Evolutionary conservation across 2,329 filamentous ascomycete genomes (phyloP).

Genomic region (Alternaria alternata): DNA sequence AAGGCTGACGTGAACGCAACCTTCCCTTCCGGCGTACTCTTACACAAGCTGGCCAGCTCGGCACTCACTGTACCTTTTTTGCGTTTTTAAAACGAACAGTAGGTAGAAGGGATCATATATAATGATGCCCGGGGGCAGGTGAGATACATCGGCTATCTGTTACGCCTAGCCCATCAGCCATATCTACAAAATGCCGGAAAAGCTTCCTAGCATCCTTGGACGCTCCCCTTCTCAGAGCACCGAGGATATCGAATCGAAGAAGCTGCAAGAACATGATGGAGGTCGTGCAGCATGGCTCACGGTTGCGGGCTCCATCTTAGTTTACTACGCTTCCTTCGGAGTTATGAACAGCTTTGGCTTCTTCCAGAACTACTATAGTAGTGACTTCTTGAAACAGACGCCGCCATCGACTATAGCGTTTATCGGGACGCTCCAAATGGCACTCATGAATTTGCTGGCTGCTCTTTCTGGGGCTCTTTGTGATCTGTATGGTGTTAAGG

Average conservation of each 20-base stretch:
- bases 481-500: slow-evolving; percentile 67
- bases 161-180: background rate
- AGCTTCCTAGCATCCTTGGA: slow-evolving; percentile 15
- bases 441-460: slow-evolving; percentile 61
- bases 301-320: slow-evolving; percentile 47
- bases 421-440: slow-evolving; percentile 54
- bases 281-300: slow-evolving; percentile 42
- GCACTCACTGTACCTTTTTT: background rate
- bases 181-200: slow-evolving; percentile 24
- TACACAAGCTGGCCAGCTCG: background rate
- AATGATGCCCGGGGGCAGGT: background rate
- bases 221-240: slow-evolving; percentile 21
- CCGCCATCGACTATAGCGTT: slow-evolving; percentile 52
- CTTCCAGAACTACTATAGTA: slow-evolving; percentile 56
- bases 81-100: too few species aligned
- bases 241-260: slow-evolving; percentile 36
- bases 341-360: slow-evolving; percentile 55
- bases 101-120: slow-evolving; percentile 12
- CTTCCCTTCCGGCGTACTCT: slow-evolving; percentile 8
- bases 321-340: slow-evolving; percentile 52
- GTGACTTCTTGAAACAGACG: slow-evolving; percentile 43
- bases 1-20: background rate
- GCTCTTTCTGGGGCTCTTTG: slow-evolving; percentile 69
- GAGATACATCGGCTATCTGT: slow-evolving; percentile 8
- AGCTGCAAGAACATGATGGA: slow-evolving; percentile 27